Base-by-base conservation (phyloP, 176 grass and related monocot genomes). In the Bolboschoenus planiculmis region DNA sequence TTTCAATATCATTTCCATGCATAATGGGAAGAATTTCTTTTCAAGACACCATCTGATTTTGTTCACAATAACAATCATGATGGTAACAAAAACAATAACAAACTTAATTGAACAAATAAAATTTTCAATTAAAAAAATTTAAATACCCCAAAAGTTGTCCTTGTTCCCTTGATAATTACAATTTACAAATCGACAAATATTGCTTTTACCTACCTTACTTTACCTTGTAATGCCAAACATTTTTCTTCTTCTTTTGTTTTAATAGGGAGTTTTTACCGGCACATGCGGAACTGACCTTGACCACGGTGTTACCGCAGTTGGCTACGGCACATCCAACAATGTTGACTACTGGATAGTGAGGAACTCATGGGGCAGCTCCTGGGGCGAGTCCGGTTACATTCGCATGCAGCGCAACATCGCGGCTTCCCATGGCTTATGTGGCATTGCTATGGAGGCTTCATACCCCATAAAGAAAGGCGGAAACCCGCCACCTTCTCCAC, bases 331-430 rank as follows among this genome's bases (percentile, higher is more conserved):
- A 27, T 78, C 72, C 10, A 10, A 75, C 14, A 42, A 39, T 14
- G 65, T 64, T 3, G 88, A 90, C 77, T 90, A 90, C 46, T 94
- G 89, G 92, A 94, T 91, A 8, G 57, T 94, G n/a, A 91, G 86
- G 62, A 93, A 93, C 71, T 91, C 86, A 6, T 88, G 88, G 91
- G 82, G 91, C 3, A 15, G 10, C 1, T n/a, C 50, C 0, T 93
- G 91, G 91, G 91, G 91, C 6, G 91, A 93, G 56, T 23, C 26
- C 0, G 91, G 91, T 20, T 93, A 89, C 73, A 59, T 89, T 33
- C 80, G 82, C 56, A 87, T 94, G 61, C 30, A 65, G 5, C 89
- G 91, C 35, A 87, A 85, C 42, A 51, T 89, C 2, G 5, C 36
- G 1, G 23, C 30, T 15, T 26, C 85, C 23, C 2, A 40, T 0